These are phyloP conservation scores for Fusarium metavorans DNA, from an alignment of 2,329 filamentous ascomycete species.

Conservation along the genomic window DNA sequence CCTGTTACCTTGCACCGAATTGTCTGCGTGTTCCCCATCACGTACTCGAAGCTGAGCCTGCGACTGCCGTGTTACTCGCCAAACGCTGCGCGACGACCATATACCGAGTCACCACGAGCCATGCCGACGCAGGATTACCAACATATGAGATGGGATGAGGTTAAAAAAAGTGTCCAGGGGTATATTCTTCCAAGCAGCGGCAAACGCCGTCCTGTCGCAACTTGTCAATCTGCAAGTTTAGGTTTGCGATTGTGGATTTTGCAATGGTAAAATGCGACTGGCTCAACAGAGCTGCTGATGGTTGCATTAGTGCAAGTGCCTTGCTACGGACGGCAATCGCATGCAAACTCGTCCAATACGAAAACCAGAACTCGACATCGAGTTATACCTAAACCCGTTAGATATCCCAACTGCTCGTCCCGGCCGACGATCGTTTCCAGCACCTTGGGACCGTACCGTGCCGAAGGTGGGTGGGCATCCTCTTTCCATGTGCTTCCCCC, in stretches of 20 bases:
- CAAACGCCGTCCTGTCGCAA: not conserved
- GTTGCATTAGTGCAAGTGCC: conserved; percentile 27
- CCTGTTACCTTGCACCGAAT: conserved; percentile 7
- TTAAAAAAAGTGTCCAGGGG: not conserved
- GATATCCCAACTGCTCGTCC: not conserved
- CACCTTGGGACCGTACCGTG: not conserved
- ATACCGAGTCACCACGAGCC: not conserved
- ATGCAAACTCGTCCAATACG: conserved; percentile 5
- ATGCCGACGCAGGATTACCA: not conserved
- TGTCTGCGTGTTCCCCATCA: conserved; percentile 1
- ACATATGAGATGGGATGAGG: not conserved
- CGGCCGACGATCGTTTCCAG: conserved; percentile 8
- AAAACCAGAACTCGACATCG: conserved; percentile 9
- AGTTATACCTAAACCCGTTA: conserved; percentile 2
- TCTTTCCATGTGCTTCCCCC: not conserved
- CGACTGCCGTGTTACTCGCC: conserved; percentile 6
- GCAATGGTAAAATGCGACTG: conserved; percentile 31
- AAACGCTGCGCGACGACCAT: not conserved
- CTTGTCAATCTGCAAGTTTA: conserved; percentile 4
- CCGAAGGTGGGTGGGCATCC: not conserved
- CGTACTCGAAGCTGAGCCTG: not conserved
- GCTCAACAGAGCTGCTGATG: conserved; percentile 28
- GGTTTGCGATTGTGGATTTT: conserved; percentile 10
- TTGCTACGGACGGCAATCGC: conserved; percentile 13
- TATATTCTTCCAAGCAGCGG: not conserved